Conservation (phyloP, 352 stramenopile species). For the Phytophthora agathidicida region DNA sequence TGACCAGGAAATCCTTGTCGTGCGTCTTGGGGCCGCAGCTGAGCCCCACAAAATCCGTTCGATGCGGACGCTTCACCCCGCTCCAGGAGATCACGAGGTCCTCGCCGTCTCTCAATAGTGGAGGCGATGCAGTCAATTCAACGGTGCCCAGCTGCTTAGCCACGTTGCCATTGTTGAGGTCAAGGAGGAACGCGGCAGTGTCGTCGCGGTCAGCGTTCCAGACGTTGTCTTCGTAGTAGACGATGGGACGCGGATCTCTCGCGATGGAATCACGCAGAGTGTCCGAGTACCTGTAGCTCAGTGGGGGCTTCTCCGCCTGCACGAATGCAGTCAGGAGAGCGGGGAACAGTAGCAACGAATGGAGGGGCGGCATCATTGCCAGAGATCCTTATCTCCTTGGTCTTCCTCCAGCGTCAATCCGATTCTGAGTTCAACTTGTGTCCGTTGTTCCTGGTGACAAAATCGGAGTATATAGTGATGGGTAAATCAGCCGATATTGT, state of each 20-base stretch:
- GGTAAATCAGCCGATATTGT: slow-evolving; percentile 8
- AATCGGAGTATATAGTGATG: not conserved
- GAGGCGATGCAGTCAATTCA: slow-evolving; percentile 46
- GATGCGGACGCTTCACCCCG: slow-evolving; percentile 49
- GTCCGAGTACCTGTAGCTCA: slow-evolving; percentile 28
- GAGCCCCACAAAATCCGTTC: slow-evolving; percentile 70
- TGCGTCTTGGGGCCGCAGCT: slow-evolving; percentile 66
- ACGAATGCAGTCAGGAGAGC: slow-evolving; percentile 7
- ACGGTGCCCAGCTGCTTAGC: slow-evolving; percentile 1
- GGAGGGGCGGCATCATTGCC: slow-evolving; percentile 19
- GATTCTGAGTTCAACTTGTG: slow-evolving; percentile 30
- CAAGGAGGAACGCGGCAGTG: slow-evolving; percentile 10
- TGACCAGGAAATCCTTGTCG: slow-evolving; percentile 61
- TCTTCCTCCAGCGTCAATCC: slow-evolving; percentile 4
- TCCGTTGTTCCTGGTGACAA: slow-evolving; percentile 16
- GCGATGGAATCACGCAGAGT: slow-evolving; percentile 17
- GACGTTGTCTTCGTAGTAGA: slow-evolving; percentile 16
- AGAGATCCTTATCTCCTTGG: slow-evolving; percentile 5
- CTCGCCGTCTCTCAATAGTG: slow-evolving; percentile 60
- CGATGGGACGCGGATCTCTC: slow-evolving; percentile 14
- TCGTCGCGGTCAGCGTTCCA: slow-evolving; percentile 31
- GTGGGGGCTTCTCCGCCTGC: slow-evolving; percentile 19
- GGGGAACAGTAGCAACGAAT: slow-evolving; percentile 15
- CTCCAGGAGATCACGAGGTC: slow-evolving; percentile 79
- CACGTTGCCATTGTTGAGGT: not conserved